Evolutionary conservation across 1,284 basidiomycete genomes (phyloP).

Genomic region (Melanopsichium pennsylvanicum): DNA sequence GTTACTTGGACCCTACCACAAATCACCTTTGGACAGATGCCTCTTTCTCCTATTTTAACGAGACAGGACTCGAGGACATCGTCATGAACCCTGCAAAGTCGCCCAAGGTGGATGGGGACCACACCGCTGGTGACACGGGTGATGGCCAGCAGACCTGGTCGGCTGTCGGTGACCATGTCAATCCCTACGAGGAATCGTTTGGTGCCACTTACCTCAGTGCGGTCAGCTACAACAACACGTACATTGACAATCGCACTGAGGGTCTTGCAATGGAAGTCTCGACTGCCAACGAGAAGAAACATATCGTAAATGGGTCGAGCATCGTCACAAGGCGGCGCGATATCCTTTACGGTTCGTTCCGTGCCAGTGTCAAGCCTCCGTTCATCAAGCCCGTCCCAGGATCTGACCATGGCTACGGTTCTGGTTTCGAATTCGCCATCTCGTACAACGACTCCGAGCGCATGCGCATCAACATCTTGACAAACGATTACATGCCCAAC

Average conservation of each 20-base stretch:
- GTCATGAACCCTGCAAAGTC: constrained; percentile 40
- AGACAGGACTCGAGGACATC: constrained; percentile 44
- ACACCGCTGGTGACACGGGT: constrained; percentile 36
- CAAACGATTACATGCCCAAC: constrained; percentile 45
- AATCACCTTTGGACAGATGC: constrained; percentile 57
- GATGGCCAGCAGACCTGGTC: constrained; percentile 48
- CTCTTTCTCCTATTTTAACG: constrained; percentile 58
- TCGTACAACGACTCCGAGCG: constrained; percentile 44
- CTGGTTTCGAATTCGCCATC: constrained; percentile 35
- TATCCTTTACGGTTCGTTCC: constrained; percentile 56
- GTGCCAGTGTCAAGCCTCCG: constrained; percentile 45
- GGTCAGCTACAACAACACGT: constrained; percentile 49
- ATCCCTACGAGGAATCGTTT: constrained; percentile 52
- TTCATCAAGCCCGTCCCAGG: constrained; percentile 25
- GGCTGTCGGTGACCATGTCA: constrained; percentile 37
- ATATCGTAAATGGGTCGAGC: constrained; percentile 43
- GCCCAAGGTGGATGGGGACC: constrained; percentile 29
- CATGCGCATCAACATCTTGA: constrained; percentile 37
- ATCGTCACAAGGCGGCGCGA: constrained; percentile 51
- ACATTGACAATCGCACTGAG: constrained; percentile 32
- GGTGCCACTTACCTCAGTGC: constrained; percentile 45
- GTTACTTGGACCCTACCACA: constrained; percentile 53
- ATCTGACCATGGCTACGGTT: constrained; percentile 26
- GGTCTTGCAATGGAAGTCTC: constrained; percentile 52
- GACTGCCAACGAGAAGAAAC: constrained; percentile 31